Evolutionary conservation across 352 stramenopile species (phyloP).

Genomic region (Pythium myriotylum): DNA sequence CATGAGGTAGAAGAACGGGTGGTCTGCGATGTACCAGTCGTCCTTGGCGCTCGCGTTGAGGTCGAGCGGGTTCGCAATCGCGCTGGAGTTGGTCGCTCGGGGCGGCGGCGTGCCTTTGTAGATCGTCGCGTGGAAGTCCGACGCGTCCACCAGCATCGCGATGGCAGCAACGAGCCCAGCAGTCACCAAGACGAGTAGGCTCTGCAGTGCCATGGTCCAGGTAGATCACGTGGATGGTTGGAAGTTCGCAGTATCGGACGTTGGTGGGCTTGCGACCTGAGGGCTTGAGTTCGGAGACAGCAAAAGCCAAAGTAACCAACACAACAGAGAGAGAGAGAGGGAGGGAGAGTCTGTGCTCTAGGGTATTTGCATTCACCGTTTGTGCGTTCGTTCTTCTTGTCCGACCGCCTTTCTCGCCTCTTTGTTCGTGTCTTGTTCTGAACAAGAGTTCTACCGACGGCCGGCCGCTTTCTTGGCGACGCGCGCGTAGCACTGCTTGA

Average conservation of each 20-base stretch:
- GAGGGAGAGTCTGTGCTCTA: too few relatives aligned
- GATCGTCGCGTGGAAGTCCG: neutral
- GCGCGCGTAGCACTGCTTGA: constrained; percentile 68
- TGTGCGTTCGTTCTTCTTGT: too few relatives aligned
- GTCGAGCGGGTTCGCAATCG: constrained; percentile 4
- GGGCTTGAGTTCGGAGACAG: too few relatives aligned
- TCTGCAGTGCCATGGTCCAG: too few relatives aligned
- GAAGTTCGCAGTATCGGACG: too few relatives aligned
- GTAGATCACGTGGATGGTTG: too few relatives aligned
- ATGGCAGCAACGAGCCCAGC: neutral
- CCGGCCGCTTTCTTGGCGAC: constrained; percentile 34
- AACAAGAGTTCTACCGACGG: neutral
- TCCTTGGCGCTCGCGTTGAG: constrained; percentile 15
- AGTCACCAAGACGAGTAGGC: neutral
- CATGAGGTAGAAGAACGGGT: constrained; percentile 43
- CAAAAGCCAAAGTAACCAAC: too few relatives aligned
- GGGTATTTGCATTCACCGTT: neutral
- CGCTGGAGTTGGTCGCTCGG: neutral
- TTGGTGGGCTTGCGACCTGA: too few relatives aligned
- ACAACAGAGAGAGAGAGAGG: too few relatives aligned
- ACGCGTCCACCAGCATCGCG: neutral
- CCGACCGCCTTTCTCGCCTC: too few relatives aligned
- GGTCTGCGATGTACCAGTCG: constrained; percentile 48
- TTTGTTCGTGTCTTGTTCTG: too few relatives aligned
- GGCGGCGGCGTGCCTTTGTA: constrained; percentile 7